Evolutionary conservation across 768 basidiomycete genomes (phyloP).

Genomic region (Dendrothele bispora): DNA sequence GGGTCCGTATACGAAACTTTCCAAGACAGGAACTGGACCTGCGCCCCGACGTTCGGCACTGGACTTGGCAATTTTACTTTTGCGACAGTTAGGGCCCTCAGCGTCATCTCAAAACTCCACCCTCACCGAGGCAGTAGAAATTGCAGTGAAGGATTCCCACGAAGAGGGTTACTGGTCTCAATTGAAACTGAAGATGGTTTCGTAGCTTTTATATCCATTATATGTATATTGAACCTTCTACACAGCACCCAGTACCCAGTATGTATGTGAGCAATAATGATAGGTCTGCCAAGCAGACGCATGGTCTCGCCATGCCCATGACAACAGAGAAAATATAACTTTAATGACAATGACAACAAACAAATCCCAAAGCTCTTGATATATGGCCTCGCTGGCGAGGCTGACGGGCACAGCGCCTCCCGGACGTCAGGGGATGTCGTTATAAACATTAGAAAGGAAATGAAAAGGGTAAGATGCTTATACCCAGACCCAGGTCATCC

Average conservation of each 20-base stretch:
- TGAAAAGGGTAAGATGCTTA: constrained; percentile 20
- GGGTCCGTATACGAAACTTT: constrained; percentile 81
- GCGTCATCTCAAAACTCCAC: constrained; percentile 14
- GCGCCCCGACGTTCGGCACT: constrained; percentile 57
- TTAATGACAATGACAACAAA: no score
- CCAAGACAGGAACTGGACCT: constrained; percentile 19
- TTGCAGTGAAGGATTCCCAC: constrained; percentile 35
- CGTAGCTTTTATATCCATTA: constrained; percentile 10
- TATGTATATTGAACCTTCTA: constrained; percentile 35
- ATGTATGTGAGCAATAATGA: no score
- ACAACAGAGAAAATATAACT: constrained; percentile 8
- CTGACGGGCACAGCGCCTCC: constrained; percentile 1
- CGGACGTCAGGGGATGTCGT: neutral
- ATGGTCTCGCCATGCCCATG: constrained; percentile 92
- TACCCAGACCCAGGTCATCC: constrained; percentile 51
- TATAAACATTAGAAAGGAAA: constrained; percentile 12
- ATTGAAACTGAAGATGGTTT: constrained; percentile 12
- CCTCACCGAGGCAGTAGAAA: constrained; percentile 30
- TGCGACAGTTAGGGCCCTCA: constrained; percentile 3
- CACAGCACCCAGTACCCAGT: no score
- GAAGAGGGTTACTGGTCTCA: constrained; percentile 42
- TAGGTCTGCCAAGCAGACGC: no score
- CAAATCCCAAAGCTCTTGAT: neutral
- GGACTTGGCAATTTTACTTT: constrained; percentile 51
- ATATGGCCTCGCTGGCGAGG: neutral